Evolutionary conservation across 2,329 filamentous ascomycete species (phyloP).

Genomic region (Xylariaceae sp.): DNA sequence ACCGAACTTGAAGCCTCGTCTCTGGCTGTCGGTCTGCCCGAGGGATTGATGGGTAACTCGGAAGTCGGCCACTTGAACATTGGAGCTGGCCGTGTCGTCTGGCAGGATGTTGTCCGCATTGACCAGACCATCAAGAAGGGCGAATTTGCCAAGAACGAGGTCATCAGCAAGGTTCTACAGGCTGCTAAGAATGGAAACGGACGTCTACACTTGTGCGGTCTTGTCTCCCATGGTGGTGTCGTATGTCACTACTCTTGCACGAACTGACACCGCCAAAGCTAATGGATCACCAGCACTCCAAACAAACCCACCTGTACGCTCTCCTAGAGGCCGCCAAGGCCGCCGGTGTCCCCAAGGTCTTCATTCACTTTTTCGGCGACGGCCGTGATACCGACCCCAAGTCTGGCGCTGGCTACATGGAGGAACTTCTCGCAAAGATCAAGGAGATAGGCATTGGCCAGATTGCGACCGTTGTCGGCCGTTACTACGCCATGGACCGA

Average conservation of each 20-base stretch:
- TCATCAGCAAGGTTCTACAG: conserved; percentile 74
- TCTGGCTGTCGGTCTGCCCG: conserved; percentile 88
- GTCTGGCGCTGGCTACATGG: conserved; percentile 82
- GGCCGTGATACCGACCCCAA: conserved; percentile 98
- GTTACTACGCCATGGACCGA: conserved; percentile 99
- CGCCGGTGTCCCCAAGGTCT: conserved; percentile 82
- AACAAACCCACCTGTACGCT: conserved; percentile 88
- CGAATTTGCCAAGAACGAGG: conserved; percentile 72
- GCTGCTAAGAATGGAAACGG: conserved; percentile 84
- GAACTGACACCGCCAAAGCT: conserved; percentile 6
- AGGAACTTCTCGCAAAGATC: conserved; percentile 75
- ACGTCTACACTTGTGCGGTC: conserved; percentile 84
- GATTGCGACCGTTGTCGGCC: conserved; percentile 88
- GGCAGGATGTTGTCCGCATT: conserved; percentile 97
- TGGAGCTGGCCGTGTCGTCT: conserved; percentile 93
- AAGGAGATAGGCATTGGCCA: conserved; percentile 85
- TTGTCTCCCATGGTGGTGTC: conserved; percentile 93
- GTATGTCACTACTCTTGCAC: conserved; percentile 40
- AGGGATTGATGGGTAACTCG: conserved; percentile 98
- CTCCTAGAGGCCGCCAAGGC: conserved; percentile 89
- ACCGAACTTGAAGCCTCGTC: conserved; percentile 94
- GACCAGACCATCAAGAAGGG: conserved; percentile 87
- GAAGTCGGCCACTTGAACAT: conserved; percentile 99
- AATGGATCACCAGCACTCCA: conserved; percentile 63
- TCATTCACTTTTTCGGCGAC: conserved; percentile 98